These are phyloP conservation scores for Plectranthus barbatus DNA, from an alignment of 257 asterid species.

Conservation along the genomic window DNA sequence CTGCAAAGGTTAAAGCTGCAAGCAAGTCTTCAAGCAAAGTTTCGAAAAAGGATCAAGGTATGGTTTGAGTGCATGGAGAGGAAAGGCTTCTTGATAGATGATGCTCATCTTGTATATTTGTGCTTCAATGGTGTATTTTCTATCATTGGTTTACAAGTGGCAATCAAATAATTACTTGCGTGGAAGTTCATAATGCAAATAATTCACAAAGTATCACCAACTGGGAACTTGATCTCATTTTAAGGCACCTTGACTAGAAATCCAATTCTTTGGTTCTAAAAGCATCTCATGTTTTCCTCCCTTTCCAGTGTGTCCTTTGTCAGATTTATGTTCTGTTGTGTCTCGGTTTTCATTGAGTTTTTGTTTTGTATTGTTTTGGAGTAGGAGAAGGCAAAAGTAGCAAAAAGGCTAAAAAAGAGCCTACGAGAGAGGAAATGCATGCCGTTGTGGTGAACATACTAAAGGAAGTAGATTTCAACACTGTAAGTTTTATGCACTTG, in stretches of 20 bases:
- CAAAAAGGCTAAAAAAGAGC: conserved; percentile 47
- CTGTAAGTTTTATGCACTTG: conserved; percentile 34
- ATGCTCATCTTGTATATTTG: not conserved
- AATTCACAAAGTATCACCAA: not conserved
- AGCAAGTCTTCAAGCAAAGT: conserved; percentile 39
- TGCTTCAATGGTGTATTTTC: not conserved
- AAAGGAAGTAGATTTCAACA: conserved; percentile 74
- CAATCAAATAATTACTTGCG: not conserved
- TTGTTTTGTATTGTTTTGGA: not conserved
- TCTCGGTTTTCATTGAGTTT: not conserved
- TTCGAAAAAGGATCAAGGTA: conserved; percentile 39
- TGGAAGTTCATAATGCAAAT: no score
- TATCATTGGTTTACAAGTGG: not conserved
- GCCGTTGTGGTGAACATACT: conserved; percentile 46
- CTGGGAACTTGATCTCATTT: not conserved
- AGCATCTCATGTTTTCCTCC: not conserved
- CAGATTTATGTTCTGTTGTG: not conserved
- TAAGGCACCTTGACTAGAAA: not conserved
- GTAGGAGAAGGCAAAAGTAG: conserved; percentile 41
- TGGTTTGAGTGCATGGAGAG: conserved; percentile 22
- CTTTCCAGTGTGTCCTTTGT: not conserved
- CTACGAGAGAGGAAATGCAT: conserved; percentile 58
- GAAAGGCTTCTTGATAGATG: not conserved
- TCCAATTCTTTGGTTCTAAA: not conserved
- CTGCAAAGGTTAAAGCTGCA: conserved; percentile 38